These are phyloP conservation scores for Drechslera avenae DNA, from an alignment of 2,329 filamentous ascomycete species.

Conservation along the genomic window DNA sequence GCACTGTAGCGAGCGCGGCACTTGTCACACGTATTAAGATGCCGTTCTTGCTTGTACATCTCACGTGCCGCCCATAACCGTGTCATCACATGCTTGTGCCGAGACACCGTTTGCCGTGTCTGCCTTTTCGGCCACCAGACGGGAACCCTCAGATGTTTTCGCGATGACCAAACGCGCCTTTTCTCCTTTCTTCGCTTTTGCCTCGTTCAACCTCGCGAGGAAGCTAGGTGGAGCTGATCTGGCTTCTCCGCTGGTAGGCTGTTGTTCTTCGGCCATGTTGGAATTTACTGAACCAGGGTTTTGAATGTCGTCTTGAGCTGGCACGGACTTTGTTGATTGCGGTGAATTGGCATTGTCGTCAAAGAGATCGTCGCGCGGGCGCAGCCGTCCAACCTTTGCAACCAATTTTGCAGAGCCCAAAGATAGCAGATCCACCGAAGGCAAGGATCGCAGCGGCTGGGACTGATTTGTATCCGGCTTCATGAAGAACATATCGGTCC, in stretches of 20 bases:
- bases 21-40: neutral
- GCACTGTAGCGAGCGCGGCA: neutral
- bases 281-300: neutral
- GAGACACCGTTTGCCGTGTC: neutral
- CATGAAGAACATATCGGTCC: slow-evolving; percentile 79
- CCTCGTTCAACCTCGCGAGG: slow-evolving; percentile 47
- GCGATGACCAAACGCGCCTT: slow-evolving; percentile 25
- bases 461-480: slow-evolving; percentile 31
- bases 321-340: slow-evolving; percentile 2
- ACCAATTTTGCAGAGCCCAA: slow-evolving; percentile 72
- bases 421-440: slow-evolving; percentile 73
- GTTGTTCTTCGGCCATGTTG: neutral
- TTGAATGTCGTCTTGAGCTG: slow-evolving; percentile 1
- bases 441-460: slow-evolving; percentile 56
- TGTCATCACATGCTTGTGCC: slow-evolving; percentile 10
- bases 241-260: slow-evolving; percentile 2
- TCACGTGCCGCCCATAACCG: slow-evolving; percentile 20
- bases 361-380: slow-evolving; percentile 39
- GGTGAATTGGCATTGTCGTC: slow-evolving; percentile 11
- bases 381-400: slow-evolving; percentile 66
- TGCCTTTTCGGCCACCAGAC: slow-evolving; percentile 17
- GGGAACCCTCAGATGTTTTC: slow-evolving; percentile 21
- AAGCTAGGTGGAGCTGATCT: slow-evolving; percentile 44
- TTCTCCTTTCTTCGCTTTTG: slow-evolving; percentile 51
- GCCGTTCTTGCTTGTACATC: neutral